These are phyloP conservation scores for Cenococcum geophilum DNA, from an alignment of 495 filamentous ascomycete genomes.

Conservation along the genomic window DNA sequence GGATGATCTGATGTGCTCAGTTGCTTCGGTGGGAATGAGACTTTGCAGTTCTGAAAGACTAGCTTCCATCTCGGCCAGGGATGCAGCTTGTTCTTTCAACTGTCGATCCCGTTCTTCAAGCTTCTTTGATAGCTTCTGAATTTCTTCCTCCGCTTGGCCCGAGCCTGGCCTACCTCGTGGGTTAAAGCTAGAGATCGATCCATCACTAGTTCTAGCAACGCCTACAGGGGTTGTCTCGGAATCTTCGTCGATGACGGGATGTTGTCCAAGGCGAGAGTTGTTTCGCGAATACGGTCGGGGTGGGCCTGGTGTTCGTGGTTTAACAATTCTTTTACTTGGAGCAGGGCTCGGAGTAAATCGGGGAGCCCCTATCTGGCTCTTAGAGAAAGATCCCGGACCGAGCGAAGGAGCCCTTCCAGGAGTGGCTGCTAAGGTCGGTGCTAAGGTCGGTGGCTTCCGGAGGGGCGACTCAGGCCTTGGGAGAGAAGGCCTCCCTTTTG, in stretches of 20 bases:
- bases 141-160: conserved; percentile 54
- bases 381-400: conserved; percentile 45
- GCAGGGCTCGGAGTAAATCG: conserved; percentile 59
- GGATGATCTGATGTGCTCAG: conserved; percentile 14
- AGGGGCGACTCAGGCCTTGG: conserved; percentile 81
- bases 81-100: conserved; percentile 75
- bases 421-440: conserved; percentile 47
- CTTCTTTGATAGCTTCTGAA: conserved; percentile 59
- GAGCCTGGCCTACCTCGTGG: conserved; percentile 47
- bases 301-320: conserved; percentile 27
- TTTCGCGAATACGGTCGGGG: conserved; percentile 40
- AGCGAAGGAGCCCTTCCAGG: conserved; percentile 51
- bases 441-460: conserved; percentile 49
- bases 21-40: conserved; percentile 43
- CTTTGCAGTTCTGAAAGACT: conserved; percentile 69
- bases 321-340: conserved; percentile 51
- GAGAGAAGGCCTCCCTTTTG: conserved; percentile 68
- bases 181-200: conserved; percentile 39
- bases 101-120: conserved; percentile 81
- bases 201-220: conserved; percentile 46
- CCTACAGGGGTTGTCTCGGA: conserved; percentile 53
- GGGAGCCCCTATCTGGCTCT: conserved; percentile 38
- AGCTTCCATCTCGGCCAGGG: conserved; percentile 77
- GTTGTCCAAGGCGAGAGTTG: conserved; percentile 36
- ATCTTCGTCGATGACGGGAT: conserved; percentile 37